Evolutionary conservation across 768 basidiomycete species (phyloP).

Genomic region (Collybia nuda): DNA sequence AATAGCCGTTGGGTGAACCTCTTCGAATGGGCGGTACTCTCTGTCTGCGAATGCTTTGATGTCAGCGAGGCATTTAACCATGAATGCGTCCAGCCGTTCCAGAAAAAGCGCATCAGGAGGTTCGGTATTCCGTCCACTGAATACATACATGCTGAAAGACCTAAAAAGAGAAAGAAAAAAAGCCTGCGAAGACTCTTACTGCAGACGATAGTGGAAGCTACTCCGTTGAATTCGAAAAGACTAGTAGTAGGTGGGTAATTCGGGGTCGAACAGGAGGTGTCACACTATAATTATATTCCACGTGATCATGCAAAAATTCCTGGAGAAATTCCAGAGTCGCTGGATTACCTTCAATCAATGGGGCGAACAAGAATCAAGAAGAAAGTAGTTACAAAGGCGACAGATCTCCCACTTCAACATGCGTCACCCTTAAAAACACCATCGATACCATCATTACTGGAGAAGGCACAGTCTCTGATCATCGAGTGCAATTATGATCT

Average conservation of each 20-base stretch:
- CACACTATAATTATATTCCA: conserved; percentile 11
- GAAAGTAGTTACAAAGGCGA: conserved; percentile 35
- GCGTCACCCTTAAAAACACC: conserved; percentile 30
- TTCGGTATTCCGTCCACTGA: conserved; percentile 23
- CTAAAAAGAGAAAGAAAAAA: background rate
- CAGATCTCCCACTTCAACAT: conserved; percentile 20
- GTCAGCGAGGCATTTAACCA: conserved; percentile 55
- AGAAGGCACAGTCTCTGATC: conserved; percentile 80
- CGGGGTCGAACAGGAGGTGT: background rate
- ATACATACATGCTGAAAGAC: conserved; percentile 31
- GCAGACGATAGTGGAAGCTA: background rate
- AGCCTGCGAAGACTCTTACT: background rate
- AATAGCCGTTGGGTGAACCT: conserved; percentile 40
- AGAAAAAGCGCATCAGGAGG: conserved; percentile 54
- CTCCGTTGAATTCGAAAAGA: no score
- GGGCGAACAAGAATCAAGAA: conserved; percentile 55
- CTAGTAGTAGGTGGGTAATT: background rate
- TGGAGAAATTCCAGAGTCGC: conserved; percentile 18
- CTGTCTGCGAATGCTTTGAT: conserved; percentile 61
- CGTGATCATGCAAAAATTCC: conserved; percentile 21
- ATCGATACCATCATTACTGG: conserved; percentile 54
- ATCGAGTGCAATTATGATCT: conserved; percentile 85
- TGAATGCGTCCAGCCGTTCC: conserved; percentile 64
- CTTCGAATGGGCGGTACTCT: conserved; percentile 57
- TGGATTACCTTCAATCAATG: conserved; percentile 32